Conservation (phyloP, 2,329 filamentous ascomycete genomes). For the Huntiella decipiens region DNA sequence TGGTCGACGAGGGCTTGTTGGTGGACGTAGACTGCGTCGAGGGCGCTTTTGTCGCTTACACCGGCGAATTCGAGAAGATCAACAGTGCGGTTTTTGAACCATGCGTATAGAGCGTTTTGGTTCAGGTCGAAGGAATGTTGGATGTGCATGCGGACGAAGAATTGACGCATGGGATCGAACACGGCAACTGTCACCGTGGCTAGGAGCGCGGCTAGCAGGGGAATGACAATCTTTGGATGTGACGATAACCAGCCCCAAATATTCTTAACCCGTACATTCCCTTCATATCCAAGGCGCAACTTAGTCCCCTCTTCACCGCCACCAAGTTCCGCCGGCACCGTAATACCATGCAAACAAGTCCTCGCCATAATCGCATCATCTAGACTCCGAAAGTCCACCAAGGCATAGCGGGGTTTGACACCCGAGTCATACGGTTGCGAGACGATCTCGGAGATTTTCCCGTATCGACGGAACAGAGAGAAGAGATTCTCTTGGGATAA, state of each 20-base stretch:
- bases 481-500: slow-evolving; percentile 76
- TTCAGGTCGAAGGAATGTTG: slow-evolving; percentile 56
- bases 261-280: slow-evolving; percentile 55
- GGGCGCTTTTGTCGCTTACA: slow-evolving; percentile 43
- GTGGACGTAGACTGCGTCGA: slow-evolving; percentile 75
- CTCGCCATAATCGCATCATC: slow-evolving; percentile 71
- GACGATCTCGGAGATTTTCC: slow-evolving; percentile 72
- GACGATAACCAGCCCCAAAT: slow-evolving; percentile 73
- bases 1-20: slow-evolving; percentile 65
- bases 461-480: slow-evolving; percentile 71
- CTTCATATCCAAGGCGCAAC: slow-evolving; percentile 68
- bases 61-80: slow-evolving; percentile 42
- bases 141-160: slow-evolving; percentile 79
- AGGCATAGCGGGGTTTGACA: slow-evolving; percentile 58
- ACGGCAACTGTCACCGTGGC: slow-evolving; percentile 70
- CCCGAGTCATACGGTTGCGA: slow-evolving; percentile 76
- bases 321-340: slow-evolving; percentile 47
- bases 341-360: slow-evolving; percentile 78
- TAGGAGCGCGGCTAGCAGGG: slow-evolving; percentile 59
- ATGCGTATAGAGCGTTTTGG: slow-evolving; percentile 55
- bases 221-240: slow-evolving; percentile 78
- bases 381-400: slow-evolving; percentile 54
- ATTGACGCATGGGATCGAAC: slow-evolving; percentile 86
- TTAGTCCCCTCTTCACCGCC: slow-evolving; percentile 60
- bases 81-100: slow-evolving; percentile 57